These are phyloP conservation scores for Globisporangium middletonii DNA, from an alignment of 352 stramenopile species.

Conservation along the genomic window DNA sequence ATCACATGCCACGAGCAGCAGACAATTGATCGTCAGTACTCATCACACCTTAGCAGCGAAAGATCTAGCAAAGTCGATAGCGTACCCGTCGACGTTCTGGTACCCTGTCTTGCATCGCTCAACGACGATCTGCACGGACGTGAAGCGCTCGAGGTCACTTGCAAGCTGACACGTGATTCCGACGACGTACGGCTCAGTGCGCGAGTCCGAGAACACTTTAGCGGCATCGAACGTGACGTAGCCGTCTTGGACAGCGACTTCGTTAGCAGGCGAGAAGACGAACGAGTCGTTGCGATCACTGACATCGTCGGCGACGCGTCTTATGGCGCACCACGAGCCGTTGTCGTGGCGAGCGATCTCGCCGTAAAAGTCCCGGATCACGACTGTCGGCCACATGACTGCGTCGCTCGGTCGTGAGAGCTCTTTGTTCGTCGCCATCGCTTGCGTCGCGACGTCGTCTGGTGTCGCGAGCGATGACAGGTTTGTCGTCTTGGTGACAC, in stretches of 20 bases:
- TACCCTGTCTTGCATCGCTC: constrained; percentile 52
- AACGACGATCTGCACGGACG: constrained; percentile 36
- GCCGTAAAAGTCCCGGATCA: constrained; percentile 56
- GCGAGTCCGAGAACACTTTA: constrained; percentile 24
- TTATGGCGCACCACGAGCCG: constrained; percentile 3
- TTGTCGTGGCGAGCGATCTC: constrained; percentile 47
- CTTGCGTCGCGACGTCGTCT: neutral
- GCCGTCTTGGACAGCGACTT: constrained; percentile 21
- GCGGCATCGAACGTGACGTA: constrained; percentile 51
- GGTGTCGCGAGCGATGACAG: neutral
- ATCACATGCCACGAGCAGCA: neutral
- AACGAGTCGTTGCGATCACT: constrained; percentile 24
- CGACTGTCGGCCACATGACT: constrained; percentile 50
- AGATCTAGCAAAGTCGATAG: neutral
- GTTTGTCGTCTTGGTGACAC: constrained; percentile 11
- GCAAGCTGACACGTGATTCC: constrained; percentile 39
- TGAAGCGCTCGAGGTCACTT: constrained; percentile 3
- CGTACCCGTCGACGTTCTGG: constrained; percentile 53
- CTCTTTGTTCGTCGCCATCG: neutral
- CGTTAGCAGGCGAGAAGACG: constrained; percentile 29
- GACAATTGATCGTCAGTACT: neutral
- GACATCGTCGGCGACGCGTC: constrained; percentile 18
- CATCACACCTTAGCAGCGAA: neutral
- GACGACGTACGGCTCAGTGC: constrained; percentile 29
- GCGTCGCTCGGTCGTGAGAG: constrained; percentile 2